Evolutionary conservation across 495 filamentous ascomycete species (phyloP).

Genomic region (Sordaria brevicollis): DNA sequence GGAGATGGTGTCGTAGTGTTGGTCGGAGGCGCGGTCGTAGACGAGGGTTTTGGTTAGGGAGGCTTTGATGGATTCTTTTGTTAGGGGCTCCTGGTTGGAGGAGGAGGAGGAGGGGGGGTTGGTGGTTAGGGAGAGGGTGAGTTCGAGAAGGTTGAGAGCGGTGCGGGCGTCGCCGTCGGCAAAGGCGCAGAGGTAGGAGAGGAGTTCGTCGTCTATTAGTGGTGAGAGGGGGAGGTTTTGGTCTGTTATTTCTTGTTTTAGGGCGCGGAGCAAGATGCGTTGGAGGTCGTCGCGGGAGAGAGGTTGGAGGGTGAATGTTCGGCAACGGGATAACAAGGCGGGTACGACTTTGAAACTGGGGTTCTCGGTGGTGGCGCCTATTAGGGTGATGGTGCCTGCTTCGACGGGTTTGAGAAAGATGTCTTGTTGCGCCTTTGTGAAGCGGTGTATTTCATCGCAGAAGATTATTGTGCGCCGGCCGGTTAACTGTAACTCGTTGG

Average conservation of each 20-base stretch:
- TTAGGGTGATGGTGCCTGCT: conserved; percentile 78
- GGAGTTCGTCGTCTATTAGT: conserved; percentile 65
- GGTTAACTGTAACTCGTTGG: conserved; percentile 68
- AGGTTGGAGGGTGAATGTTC: conserved; percentile 75
- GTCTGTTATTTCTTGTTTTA: conserved; percentile 44
- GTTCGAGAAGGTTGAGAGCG: conserved; percentile 83
- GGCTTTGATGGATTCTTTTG: conserved; percentile 60
- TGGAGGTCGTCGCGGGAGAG: conserved; percentile 61
- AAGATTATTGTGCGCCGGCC: conserved; percentile 93
- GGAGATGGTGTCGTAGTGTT: conserved; percentile 92
- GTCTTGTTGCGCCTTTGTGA: conserved; percentile 89
- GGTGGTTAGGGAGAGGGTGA: conserved; percentile 54
- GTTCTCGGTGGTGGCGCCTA: conserved; percentile 95
- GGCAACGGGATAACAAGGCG: conserved; percentile 78
- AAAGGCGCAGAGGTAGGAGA: conserved; percentile 73
- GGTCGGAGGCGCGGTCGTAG: conserved; percentile 89
- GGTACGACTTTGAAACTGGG: conserved; percentile 89
- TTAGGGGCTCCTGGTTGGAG: conserved; percentile 21
- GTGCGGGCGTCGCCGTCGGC: conserved; percentile 88
- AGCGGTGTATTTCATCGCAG: conserved; percentile 95
- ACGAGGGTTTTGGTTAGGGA: conserved; percentile 82
- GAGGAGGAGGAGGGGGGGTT: too few relatives aligned
- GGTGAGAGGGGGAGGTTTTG: conserved; percentile 25
- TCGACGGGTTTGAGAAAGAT: conserved; percentile 92
- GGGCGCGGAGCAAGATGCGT: conserved; percentile 62